Conservation (phyloP, 192 early-diverging fungal genomes). For the Powellomyces hirtus region DNA sequence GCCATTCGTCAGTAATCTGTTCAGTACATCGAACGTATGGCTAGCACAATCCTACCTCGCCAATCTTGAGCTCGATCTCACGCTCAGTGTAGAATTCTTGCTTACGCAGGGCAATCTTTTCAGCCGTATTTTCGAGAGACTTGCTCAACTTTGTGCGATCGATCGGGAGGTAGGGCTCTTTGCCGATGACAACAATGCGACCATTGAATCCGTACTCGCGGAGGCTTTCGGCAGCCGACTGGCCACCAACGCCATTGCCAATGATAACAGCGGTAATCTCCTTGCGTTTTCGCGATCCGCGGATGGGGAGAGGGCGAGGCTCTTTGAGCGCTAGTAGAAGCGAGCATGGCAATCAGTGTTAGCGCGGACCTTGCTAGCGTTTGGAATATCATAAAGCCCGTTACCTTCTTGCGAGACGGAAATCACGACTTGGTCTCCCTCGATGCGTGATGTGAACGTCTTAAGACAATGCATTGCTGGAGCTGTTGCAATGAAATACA, state of each 20-base stretch:
- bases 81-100: constrained; percentile 41
- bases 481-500: background rate
- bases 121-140: constrained; percentile 31
- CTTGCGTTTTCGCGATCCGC: background rate
- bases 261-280: background rate
- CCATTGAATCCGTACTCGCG: constrained; percentile 48
- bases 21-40: background rate
- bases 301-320: background rate
- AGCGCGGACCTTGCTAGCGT: no score
- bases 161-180: constrained; percentile 56
- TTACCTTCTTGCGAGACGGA: background rate
- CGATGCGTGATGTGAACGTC: constrained; percentile 6
- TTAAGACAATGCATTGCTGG: constrained; percentile 27
- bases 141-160: constrained; percentile 62
- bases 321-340: background rate
- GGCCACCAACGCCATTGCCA: constrained; percentile 1
- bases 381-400: no score
- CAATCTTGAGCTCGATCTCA: constrained; percentile 44
- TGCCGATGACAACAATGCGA: constrained; percentile 38
- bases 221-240: background rate
- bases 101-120: constrained; percentile 42
- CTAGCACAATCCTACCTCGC: constrained; percentile 36
- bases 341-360: no score
- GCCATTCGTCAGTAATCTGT: no score
- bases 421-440: background rate